Base-by-base conservation (phyloP, 164 flowering plant species). In the Liquidambar formosana region DNA sequence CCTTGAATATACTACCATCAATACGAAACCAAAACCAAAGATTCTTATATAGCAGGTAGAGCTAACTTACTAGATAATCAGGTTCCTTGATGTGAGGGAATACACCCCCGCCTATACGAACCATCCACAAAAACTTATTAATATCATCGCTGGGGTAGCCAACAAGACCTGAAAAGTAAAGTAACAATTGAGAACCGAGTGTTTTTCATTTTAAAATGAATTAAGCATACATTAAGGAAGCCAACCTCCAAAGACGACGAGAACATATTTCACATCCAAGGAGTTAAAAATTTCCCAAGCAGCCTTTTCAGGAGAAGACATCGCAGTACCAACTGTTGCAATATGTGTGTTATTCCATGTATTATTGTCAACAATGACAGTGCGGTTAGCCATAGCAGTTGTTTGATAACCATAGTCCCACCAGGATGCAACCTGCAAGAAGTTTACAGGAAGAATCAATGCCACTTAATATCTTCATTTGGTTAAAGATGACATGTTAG, bases 381-480 rank as follows among this genome's bases (percentile, higher is more conserved):
- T 93, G 19, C 99, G 91, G 73, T 96, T 96, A 33, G 98, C 99
- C 98, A 96, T 96, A 11, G 99, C 99, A 64, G 99, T 93, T 64
- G 97, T 96, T 81, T 96, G 99, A 73, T 96, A 96, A 61, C 99
- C 99, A 74, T 96, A 93, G 68, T 93, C 99, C 99, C 99, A 96
- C 99, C 99, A 93, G 53, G 98, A 93, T 61, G 98, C 98, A 84
- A 96, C 98, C 99, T 96, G 82, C 74, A 84, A 74, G 38, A 52
- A 65, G 22, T 64, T 61, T 44, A 28, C 41, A 18, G 16, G 10
- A 61, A 66, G 68, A 21, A 58, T 65, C 45, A 47, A 21, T 10
- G 41, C 61, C 52, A 26, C 48, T 38, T 61, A 63, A 15, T 45
- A 19, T 46, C 52, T 21, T 12, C 27, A 63, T 21, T 63, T 19